These are phyloP conservation scores for Sporothrix humicola DNA, from an alignment of 2,329 filamentous ascomycete species.

Conservation along the genomic window DNA sequence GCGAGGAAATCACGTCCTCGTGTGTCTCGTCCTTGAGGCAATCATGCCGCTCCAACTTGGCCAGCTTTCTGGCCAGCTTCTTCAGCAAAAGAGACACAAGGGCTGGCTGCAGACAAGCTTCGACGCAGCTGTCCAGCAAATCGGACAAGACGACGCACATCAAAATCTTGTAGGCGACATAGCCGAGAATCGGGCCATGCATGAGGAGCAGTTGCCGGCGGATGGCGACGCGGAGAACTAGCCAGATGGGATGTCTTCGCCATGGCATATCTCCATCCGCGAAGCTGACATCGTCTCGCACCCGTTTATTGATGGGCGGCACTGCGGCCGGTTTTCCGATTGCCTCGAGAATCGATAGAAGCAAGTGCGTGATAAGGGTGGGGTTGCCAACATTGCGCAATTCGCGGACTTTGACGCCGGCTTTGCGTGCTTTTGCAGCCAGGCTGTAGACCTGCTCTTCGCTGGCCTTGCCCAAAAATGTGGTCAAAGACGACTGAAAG, in stretches of 20 bases:
- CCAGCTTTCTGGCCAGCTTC: slow-evolving; percentile 63
- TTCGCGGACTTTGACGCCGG: slow-evolving; percentile 55
- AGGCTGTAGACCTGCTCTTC: slow-evolving; percentile 51
- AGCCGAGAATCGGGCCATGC: slow-evolving; percentile 51
- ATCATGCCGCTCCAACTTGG: slow-evolving; percentile 56
- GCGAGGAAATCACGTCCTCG: slow-evolving; percentile 42
- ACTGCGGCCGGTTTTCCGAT: slow-evolving; percentile 52
- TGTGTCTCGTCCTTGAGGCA: accelerated
- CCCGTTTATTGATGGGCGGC: slow-evolving; percentile 57
- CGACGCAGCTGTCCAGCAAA: slow-evolving; percentile 51
- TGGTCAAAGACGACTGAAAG: slow-evolving; percentile 57
- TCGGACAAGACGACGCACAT: slow-evolving; percentile 55
- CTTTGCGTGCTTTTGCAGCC: slow-evolving; percentile 58
- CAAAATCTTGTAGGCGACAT: slow-evolving; percentile 62
- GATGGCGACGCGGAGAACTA: slow-evolving; percentile 63
- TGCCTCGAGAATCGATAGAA: slow-evolving; percentile 65
- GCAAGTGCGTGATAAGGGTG: slow-evolving; percentile 61
- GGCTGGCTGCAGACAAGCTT: slow-evolving; percentile 38
- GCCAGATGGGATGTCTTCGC: slow-evolving; percentile 67
- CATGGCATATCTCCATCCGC: slow-evolving; percentile 58
- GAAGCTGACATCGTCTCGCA: slow-evolving; percentile 67
- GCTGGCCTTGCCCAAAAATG: slow-evolving; percentile 63
- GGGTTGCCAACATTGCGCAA: slow-evolving; percentile 63
- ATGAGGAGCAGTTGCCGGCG: slow-evolving; percentile 56
- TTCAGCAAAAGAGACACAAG: slow-evolving; percentile 49